A percentile compares a stretch with the other conserved stretches of the same genome.
phyloP scores from a whole-genome alignment of 352 stramenopile species.

The Bremia lactucae region DNA sequence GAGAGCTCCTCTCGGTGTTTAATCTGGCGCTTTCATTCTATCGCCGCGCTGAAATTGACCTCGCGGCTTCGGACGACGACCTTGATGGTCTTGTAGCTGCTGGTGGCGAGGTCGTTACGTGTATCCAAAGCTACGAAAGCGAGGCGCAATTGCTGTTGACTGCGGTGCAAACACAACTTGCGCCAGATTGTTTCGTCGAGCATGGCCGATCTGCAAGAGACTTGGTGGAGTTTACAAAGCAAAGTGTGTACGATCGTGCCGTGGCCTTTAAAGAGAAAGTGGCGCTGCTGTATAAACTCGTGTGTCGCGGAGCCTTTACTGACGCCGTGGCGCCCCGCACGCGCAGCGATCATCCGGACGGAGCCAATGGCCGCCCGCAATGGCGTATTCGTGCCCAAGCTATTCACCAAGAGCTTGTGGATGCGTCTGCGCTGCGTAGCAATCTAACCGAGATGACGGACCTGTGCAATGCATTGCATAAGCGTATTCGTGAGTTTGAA shows the following conservation, averaged over 20 bases:
- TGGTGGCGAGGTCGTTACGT: conserved; percentile 46
- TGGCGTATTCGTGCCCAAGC: conserved; percentile 66
- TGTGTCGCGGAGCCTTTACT: conserved; percentile 68
- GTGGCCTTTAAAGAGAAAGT: conserved; percentile 57
- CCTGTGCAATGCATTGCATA: conserved; percentile 49
- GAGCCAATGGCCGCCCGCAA: conserved; percentile 33
- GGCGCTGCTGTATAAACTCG: conserved; percentile 52
- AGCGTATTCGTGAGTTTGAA: conserved; percentile 64
- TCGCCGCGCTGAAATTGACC: conserved; percentile 55
- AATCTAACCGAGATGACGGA: conserved; percentile 57
- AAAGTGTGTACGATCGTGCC: conserved; percentile 31
- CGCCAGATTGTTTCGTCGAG: conserved; percentile 10
- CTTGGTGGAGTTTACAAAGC: conserved; percentile 34
- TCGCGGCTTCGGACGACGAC: conserved; percentile 55
- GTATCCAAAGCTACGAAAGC: conserved; percentile 37
- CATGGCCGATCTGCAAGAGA: conserved; percentile 15
- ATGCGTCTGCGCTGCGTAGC: conserved; percentile 46
- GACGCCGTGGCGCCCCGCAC: conserved; percentile 50
- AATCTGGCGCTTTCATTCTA: conserved; percentile 51
- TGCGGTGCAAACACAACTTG: conserved; percentile 34
- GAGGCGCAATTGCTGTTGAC: conserved; percentile 36
- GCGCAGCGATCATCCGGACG: conserved; percentile 14
- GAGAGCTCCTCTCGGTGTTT: conserved; percentile 33
- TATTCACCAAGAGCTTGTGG: conserved; percentile 57
- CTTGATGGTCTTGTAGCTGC: conserved; percentile 49